Percentiles rank a stretch among this genome's conserved stretches.
Evolutionary conservation across 2,329 filamentous ascomycete species (phyloP).

Genomic region (Pseudovirgaria hyperparasitica): DNA sequence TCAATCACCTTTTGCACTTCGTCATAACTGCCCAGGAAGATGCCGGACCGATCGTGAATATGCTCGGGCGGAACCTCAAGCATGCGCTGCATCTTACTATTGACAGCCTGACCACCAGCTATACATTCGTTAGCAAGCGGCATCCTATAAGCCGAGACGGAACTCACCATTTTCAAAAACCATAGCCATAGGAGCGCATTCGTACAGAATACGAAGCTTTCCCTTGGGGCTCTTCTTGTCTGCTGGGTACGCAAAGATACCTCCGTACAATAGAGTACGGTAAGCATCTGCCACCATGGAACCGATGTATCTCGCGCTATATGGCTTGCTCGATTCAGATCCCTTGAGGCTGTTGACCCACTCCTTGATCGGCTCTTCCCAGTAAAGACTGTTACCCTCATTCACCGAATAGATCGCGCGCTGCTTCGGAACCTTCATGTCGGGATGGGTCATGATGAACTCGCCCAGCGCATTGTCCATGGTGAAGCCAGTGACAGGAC

Average conservation of each 20-base stretch:
- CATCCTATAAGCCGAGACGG: background rate
- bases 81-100: constrained; percentile 86
- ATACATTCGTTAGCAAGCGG: constrained; percentile 10
- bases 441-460: constrained; percentile 94
- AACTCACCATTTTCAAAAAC: constrained; percentile 93
- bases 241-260: constrained; percentile 93
- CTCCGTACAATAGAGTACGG: constrained; percentile 86
- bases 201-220: constrained; percentile 92
- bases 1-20: constrained; percentile 93
- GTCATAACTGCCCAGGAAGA: constrained; percentile 89
- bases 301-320: constrained; percentile 90
- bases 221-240: constrained; percentile 98
- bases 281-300: constrained; percentile 99
- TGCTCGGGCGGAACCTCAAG: constrained; percentile 76
- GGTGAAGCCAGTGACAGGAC: constrained; percentile 92
- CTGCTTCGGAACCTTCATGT: constrained; percentile 75
- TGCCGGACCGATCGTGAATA: constrained; percentile 91
- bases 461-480: constrained; percentile 93
- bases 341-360: constrained; percentile 87
- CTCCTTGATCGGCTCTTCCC: constrained; percentile 73
- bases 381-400: constrained; percentile 96
- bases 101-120: constrained; percentile 86
- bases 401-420: constrained; percentile 94
- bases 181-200: constrained; percentile 98
- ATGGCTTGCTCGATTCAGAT: constrained; percentile 70